phyloP scores from a whole-genome alignment of 371 early-diverging fungal genomes.

The Mortierella sp. region DNA sequence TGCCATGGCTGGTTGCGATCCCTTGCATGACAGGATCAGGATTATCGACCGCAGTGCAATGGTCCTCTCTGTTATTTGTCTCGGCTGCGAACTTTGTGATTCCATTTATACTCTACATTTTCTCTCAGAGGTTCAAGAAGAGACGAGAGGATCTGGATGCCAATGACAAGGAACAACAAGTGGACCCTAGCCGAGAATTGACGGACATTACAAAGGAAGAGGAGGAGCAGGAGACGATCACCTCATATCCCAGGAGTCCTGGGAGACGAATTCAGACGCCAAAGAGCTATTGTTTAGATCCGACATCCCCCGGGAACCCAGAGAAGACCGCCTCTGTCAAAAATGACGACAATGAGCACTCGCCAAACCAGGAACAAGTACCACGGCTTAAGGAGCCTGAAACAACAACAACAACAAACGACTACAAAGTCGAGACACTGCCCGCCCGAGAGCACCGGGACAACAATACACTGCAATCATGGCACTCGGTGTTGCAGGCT shows the following conservation, averaged over 20 bases:
- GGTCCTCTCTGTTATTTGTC: conserved; percentile 62
- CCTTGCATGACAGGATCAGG: conserved; percentile 56
- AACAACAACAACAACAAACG: no score
- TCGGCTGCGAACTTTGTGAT: conserved; percentile 79
- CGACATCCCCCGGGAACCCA: no score
- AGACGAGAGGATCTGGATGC: conserved; percentile 13
- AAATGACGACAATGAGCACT: no score
- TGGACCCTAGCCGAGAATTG: conserved; percentile 7
- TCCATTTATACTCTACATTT: conserved; percentile 78
- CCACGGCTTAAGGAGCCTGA: no score
- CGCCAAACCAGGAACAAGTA: no score
- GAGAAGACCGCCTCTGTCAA: no score
- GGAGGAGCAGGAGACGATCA: no score
- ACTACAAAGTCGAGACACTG: no score
- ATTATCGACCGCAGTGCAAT: conserved; percentile 55
- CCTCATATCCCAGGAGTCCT: no score
- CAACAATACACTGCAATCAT: background rate
- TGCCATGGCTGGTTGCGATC: conserved; percentile 74
- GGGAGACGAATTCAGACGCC: no score
- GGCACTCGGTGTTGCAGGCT: background rate
- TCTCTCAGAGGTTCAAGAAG: conserved; percentile 58
- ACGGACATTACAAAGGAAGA: background rate
- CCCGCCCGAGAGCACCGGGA: background rate
- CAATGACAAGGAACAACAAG: conserved; percentile 17
- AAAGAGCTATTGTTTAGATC: no score